phyloP scores from a whole-genome alignment of 1,284 basidiomycete genomes.

The Fistulinella staudtii region DNA sequence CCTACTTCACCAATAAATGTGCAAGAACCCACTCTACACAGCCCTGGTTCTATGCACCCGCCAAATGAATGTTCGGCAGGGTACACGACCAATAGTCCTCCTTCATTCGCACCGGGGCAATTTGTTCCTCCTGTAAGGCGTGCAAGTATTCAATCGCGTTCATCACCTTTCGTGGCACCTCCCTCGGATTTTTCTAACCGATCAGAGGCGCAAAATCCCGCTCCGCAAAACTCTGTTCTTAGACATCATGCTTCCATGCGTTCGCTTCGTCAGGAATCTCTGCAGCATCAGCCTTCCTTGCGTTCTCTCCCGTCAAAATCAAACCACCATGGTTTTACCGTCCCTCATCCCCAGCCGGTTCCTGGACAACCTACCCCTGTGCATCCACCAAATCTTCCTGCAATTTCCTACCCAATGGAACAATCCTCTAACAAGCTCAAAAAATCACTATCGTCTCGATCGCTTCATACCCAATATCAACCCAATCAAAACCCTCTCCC shows the following conservation, averaged over 20 bases:
- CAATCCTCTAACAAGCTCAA: conserved; percentile 40
- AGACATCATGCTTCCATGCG: conserved; percentile 26
- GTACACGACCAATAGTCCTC: conserved; percentile 10
- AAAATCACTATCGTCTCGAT: conserved; percentile 60
- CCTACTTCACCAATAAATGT: conserved; percentile 25
- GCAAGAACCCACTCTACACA: conserved; percentile 16
- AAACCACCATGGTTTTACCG: conserved; percentile 9
- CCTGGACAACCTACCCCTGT: conserved; percentile 6
- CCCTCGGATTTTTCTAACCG: conserved; percentile 14
- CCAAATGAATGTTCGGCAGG: conserved; percentile 23
- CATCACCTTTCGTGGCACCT: conserved; percentile 15
- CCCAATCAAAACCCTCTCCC: conserved; percentile 37
- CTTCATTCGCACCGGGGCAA: conserved; percentile 37
- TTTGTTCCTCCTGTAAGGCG: conserved; percentile 41
- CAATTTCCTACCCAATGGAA: conserved; percentile 21
- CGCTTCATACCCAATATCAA: conserved; percentile 54
- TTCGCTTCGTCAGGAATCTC: conserved; percentile 26
- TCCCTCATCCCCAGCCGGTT: conserved; percentile 4
- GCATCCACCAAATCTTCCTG: conserved; percentile 11
- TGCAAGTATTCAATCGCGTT: conserved; percentile 36
- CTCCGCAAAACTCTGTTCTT: conserved; percentile 8
- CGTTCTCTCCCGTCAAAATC: conserved; percentile 17
- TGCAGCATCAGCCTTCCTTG: conserved; percentile 32
- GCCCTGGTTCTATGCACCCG: conserved; percentile 11
- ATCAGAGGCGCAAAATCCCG: conserved; percentile 10